Base-by-base conservation (phyloP, 176 grass and related monocot species). In the Triticum timopheevii region DNA sequence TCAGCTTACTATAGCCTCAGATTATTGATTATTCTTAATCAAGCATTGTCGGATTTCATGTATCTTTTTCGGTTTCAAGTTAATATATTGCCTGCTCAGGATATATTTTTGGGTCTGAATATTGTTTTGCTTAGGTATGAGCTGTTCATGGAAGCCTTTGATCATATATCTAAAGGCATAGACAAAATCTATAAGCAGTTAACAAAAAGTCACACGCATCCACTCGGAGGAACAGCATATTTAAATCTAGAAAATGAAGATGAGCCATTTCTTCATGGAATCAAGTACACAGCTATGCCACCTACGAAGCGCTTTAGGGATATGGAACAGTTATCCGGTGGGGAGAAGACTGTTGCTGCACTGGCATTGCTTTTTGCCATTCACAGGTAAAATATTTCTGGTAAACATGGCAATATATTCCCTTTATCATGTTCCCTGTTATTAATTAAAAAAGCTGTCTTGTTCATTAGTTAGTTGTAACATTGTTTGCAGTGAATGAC, bases 221-320 rank as follows among this genome's bases (percentile, higher is more conserved):
- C 90, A 58, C 96, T 98, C 80, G 96, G 96, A 74, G 96, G 96
- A 61, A 98, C 96, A 86, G 88, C 96, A 47, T 98, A 98, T 86
- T 87, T 98, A 71, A 98, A 98, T 83, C 86, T 98, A 38, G 96
- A 98, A 92, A 98, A 98, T 89, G 96, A 98, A 86, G 96, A 98
- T 3, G 96, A 98, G 30, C 96, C 96, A 71, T 98, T 92, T 86
- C 56, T 96, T 17, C 86, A 98, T 81, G 96, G 96, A 50, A 98
- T 98, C 86, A 98, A 96, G 79, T 98, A 98, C 85, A 98, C 96
- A 80, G 93, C 93, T 78, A 98, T 98, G 93, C 93, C 93, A 34
- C 96, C 96, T 80, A 96, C 93, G n/a, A 98, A 98, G 75, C 92
- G 93, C 30, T 98, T 98, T 84, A 93, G 93, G 75, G 93, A 98